Conservation (phyloP, 495 filamentous ascomycete genomes). For the Astrocystis sublimbata region DNA sequence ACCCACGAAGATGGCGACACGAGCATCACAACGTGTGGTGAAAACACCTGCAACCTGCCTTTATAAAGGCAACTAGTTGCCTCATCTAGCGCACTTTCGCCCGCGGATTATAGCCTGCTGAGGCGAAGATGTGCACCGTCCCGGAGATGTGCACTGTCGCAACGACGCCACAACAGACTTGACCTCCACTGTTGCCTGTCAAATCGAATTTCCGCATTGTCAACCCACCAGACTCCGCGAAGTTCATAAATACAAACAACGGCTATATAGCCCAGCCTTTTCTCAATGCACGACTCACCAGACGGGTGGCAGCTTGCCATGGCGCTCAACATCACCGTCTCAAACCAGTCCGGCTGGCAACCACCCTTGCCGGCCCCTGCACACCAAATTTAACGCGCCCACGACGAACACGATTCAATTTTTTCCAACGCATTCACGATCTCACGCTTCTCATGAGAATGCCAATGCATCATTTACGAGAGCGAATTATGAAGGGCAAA, state of each 20-base stretch:
- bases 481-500: not conserved
- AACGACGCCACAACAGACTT: not conserved
- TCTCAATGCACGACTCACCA: too few relatives aligned
- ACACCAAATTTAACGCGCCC: not conserved
- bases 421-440: too few relatives aligned
- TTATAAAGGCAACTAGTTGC: not conserved
- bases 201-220: not conserved
- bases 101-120: not conserved
- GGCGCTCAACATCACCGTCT: not conserved
- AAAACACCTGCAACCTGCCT: not conserved
- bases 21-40: not conserved
- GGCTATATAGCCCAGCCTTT: too few relatives aligned
- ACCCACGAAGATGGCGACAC: constrained; percentile 6
- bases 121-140: not conserved
- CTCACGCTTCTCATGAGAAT: not conserved
- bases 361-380: not conserved
- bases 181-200: not conserved
- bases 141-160: not conserved
- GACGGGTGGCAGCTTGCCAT: not conserved
- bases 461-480: not conserved
- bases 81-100: not conserved
- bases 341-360: not conserved
- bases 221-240: not conserved
- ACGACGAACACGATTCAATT: not conserved
- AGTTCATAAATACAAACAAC: too few relatives aligned